Evolutionary conservation across 2,329 filamentous ascomycete genomes (phyloP), one percentile per base, ranked within the genome.

Genomic region (Fusarium sarcochroum): DNA sequence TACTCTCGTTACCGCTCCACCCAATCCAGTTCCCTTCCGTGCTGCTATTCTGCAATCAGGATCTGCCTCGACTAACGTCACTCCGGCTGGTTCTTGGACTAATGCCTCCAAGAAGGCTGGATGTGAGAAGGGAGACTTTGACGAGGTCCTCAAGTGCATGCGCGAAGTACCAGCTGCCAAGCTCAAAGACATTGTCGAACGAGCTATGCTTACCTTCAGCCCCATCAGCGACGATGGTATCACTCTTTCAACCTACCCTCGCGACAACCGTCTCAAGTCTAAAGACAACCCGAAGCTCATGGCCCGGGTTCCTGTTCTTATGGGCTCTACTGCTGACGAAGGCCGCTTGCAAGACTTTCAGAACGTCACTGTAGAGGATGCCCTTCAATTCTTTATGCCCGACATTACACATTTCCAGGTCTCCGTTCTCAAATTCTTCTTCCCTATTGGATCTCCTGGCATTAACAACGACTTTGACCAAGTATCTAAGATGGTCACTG

Each of bases 31-130:
- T 2, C 76, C 76, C 8, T 77, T 77, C 30, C 63, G 65, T 2
- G 75, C 63, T 1, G 73, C 75, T n/a, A 76, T 75, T 27, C 45
- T 77, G 17, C 59, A 76, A 18, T 77, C 76, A 0, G 66, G 71
- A 1, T 68, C 68, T 11, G 62, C 60, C 4, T 55, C 58, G 5
- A 54, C 60, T 9, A 47, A 63, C 2, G 21, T 45, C 2, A 48
- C 48, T 1, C 38, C 56, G 0, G 60, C 51, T 2, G 63, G 54
- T 0, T 67, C 73, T 1, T 76, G 74, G 73, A 15, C 17, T 2
- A 65, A 63, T 11, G 53, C 69, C 5, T 56, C 58, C 1, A 47
- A 58, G 35, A 27, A 41, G 0, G 49, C 63, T 1, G 54, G 58
- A 6, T 76, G 75, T 44, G 51, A 66, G 0, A 20, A 23, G 4